Evolutionary conservation across 1,139 yeast species (phyloP).

Genomic region (Taphrina pruni): DNA sequence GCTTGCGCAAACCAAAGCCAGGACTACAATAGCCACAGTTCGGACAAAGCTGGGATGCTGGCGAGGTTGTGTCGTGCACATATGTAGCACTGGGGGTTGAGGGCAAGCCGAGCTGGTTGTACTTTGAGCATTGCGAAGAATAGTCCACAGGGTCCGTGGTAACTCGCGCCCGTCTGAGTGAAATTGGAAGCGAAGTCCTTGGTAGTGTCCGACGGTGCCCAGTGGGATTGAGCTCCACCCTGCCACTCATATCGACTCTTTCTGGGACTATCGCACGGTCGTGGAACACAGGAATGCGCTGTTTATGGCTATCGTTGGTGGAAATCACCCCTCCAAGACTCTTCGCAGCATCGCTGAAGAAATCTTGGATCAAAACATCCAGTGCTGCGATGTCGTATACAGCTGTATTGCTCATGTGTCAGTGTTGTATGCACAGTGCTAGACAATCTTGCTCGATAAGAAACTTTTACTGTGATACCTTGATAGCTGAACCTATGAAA

Average conservation of each 20-base stretch:
- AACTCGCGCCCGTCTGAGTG: not conserved
- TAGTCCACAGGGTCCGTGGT: not conserved
- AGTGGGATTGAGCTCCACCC: no score
- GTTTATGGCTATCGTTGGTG: no score
- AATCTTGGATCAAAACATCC: slow-evolving; percentile 4
- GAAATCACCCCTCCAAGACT: no score
- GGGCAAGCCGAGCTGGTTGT: not conserved
- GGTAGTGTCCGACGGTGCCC: not conserved
- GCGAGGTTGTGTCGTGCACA: not conserved
- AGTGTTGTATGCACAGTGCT: no score
- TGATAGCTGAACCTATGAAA: no score
- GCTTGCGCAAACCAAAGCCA: no score
- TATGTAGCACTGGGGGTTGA: not conserved
- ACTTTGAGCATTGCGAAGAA: not conserved
- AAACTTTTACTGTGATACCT: no score
- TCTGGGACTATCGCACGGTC: no score
- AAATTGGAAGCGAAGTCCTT: not conserved
- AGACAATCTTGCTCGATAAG: no score
- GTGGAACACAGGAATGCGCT: no score
- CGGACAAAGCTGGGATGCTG: not conserved
- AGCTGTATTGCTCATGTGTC: not conserved
- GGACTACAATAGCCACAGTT: not conserved
- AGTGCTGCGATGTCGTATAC: not conserved
- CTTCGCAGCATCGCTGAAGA: not conserved
- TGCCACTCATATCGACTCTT: no score